Base-by-base conservation (phyloP, 371 early-diverging fungal species). In the Apophysomyces elegans region DNA sequence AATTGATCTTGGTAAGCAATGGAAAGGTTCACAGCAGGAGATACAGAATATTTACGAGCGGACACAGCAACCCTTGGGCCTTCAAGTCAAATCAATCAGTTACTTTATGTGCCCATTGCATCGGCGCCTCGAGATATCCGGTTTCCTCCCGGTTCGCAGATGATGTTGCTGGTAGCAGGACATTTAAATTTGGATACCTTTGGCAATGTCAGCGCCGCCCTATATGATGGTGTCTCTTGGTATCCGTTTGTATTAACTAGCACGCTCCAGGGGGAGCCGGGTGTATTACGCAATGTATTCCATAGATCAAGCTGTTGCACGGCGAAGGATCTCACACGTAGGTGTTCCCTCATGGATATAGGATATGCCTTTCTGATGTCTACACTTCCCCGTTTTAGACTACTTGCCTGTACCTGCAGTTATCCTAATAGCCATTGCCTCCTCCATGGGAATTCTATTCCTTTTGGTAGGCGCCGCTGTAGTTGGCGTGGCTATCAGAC, bases 361-460 rank as follows among this genome's bases (percentile, higher is more conserved):
- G 32, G 32, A 26, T 26, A 26, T 26, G 32, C 32, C 32, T 2
- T 13, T 12, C 41, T 41, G 14, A 26, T 14, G 26, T 2, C 4
- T 41, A 2, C 14, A 35, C 7, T 35, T 32, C 35, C 11, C 16
- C 37, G 16, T 32, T 60, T 36, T 37, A 78, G 78, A 74, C 26
- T 77, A 77, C 60, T 67, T 86, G 16, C 80, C 91, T 4, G 70
- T 88, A 0, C 87, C 89, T 7, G 81, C 89, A 35, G 89, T 93
- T 5, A 86, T 93, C 39, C 70, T 92, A 18, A 87, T 92, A 45
- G 86, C 93, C n/a, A 77, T 90, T 36, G 92, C 88, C 18, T 86
- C 90, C 37, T 89, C 93, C 2, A 76, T 92, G 16, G 88, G 81
- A 7, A 69, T 93, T 9, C 79, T 91, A 12, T 84, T 90, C 66